Base-by-base conservation (phyloP, 202 grass and related monocot species). In the Dendrocalamus latiflorus region DNA sequence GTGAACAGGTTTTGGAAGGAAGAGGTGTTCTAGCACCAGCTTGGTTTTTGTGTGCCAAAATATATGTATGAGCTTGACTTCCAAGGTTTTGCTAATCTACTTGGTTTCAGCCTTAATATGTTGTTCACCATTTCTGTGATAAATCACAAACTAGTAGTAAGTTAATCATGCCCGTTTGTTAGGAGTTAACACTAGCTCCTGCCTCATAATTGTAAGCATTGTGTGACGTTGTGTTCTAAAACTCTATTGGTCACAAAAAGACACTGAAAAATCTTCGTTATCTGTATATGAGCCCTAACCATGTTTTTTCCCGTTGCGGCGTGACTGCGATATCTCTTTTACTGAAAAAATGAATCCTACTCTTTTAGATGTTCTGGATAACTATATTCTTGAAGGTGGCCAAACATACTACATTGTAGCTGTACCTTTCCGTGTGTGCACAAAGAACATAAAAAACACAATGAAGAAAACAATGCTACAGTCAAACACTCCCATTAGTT, bases 401-500 rank as follows among this genome's bases (percentile, higher is more conserved):
- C 43, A 82, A 68, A 24, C 70, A 59, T 65, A 43, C 11, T 20
- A 8, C 10, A 30, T 5, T 38, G 43, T 55, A 83, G 2, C 6
- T 37, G 26, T 66, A 63, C 15, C 0, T 78, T 42, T 30, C 58
- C 58, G 59, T 83, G 65, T 34, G 30, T 42, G n/a, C 0, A 0
- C 13, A n/a, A n/a, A 21, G 5, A 38, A n/a, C 45, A 67, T 1
- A 12, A 65, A 34, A 34, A 82, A 77, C 51, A 72, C 34, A 81
- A 57, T 50, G 77, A 66, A 73, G 14, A 60, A 42, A 86, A 86
- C 83, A 72, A 66, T 60, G 67, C 36, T 48, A 67, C 43, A 15
- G 45, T 11, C 65, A 56, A 56, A 65, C 11, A 81, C 28, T 51
- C 33, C 78, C 38, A 8, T 72, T 65, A 15, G 50, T 33, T 48